Conservation (phyloP, 2,329 filamentous ascomycete genomes). For the Alternaria incomplexa region DNA sequence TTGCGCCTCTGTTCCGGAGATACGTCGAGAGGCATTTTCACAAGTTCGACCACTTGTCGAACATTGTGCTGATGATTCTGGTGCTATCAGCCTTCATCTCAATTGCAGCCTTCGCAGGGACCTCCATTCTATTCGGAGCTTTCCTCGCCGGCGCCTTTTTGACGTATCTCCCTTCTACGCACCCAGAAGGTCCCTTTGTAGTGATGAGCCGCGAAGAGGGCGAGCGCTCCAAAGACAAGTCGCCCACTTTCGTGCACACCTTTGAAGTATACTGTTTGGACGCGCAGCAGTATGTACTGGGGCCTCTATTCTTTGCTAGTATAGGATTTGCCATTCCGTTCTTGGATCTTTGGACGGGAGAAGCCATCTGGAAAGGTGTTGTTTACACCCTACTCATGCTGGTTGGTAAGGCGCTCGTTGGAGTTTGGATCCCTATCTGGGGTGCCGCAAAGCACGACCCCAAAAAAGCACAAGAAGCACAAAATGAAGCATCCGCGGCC, state of each 20-base stretch:
- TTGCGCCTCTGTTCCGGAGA: conserved; percentile 39
- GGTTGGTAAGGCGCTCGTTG: conserved; percentile 18
- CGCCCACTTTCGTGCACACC: conserved; percentile 38
- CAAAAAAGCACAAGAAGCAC: conserved; percentile 10
- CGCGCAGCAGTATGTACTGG: conserved; percentile 50
- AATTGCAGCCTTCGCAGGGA: conserved; percentile 37
- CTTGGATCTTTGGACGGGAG: conserved; percentile 34
- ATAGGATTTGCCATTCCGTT: conserved; percentile 42
- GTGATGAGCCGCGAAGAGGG: conserved; percentile 33
- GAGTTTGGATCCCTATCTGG: conserved; percentile 15
- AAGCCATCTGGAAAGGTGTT: conserved; percentile 36
- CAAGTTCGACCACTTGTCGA: conserved; percentile 29
- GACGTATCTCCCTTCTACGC: conserved; percentile 34
- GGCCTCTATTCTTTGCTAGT: conserved; percentile 39
- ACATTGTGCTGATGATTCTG: conserved; percentile 36
- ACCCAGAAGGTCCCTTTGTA: conserved; percentile 27
- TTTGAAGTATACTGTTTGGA: conserved; percentile 53
- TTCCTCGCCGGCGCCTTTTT: conserved; percentile 40
- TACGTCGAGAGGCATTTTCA: conserved; percentile 26
- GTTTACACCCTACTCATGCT: conserved; percentile 39
- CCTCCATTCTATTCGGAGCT: conserved; percentile 37
- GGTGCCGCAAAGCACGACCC: conserved; percentile 5
- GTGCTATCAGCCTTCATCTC: conserved; percentile 37
- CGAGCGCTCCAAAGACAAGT: conserved; percentile 32
- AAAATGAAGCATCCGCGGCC: neutral